Evolutionary conservation across 352 stramenopile species (phyloP), one percentile per base, ranked within the genome.

Genomic region (Phytophthora hybrid): DNA sequence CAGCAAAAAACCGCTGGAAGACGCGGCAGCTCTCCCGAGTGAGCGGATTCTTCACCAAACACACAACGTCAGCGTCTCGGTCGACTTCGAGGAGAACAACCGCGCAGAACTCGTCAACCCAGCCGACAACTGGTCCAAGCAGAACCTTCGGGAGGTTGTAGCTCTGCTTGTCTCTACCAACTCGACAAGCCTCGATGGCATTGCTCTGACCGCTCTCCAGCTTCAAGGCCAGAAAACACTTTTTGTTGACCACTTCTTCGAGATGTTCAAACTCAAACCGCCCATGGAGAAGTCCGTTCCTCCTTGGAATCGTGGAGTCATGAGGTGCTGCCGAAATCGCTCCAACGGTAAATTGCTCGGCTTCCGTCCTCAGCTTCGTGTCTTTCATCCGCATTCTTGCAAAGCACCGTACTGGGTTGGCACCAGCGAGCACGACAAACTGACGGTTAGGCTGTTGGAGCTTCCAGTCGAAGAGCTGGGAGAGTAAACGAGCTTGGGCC

Each of bases 21-120:
- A 90, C 29, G 1, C 73, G 69, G 10, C 79, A 71, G 14, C 57
- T 73, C 55, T 88, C 84, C 1, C 75, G 65, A 0, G 82, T 90
- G 11, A 95, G 56, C 3, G 77, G 29, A 34, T 93, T 91, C 19
- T 71, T 66, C n/a, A 92, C 64, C 3, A 82, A 60, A 52, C 85
- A 93, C 8, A 82, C 70, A 41, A 96, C 51, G 32, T 89, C 80
- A 13, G 79, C 74, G 7, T 84, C 66, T 46, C 78, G 74, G 47
- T 94, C 86, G 9, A 95, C 63, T 61, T 96, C 89, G 14, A 95
- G 72, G 1, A 96, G 74, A 29, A 96, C 70, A 11, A 85, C 79
- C 11, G 80, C 82, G 39, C 82, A 89, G 4, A 69, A 76, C 1
- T 80, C 79, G 29, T 92, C 83, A 1, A 95, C 89, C 73, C 84